These are phyloP conservation scores for Nannochloropsis limnetica DNA, from an alignment of 352 stramenopile genomes.

Conservation along the genomic window DNA sequence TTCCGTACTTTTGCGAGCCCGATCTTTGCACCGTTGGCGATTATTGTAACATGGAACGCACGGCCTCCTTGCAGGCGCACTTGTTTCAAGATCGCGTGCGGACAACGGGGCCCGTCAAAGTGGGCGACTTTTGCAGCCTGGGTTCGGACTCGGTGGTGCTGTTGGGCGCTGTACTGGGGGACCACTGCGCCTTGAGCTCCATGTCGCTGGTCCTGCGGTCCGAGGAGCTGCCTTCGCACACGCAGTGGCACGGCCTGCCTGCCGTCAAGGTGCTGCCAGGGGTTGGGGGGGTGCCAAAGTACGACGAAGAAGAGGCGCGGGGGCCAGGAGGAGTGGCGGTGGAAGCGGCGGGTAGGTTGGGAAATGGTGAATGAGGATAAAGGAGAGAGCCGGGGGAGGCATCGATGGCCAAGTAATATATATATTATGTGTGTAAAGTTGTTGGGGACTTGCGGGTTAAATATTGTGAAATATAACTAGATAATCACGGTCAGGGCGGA, in stretches of 20 bases:
- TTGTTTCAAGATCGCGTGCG: slow-evolving; percentile 30
- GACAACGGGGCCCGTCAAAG: slow-evolving; percentile 1
- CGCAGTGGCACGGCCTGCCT: slow-evolving; percentile 19
- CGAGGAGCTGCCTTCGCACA: slow-evolving; percentile 21
- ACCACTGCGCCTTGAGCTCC: slow-evolving; percentile 32
- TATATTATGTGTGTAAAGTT: neutral
- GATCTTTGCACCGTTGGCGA: slow-evolving; percentile 14
- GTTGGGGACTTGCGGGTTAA: no score
- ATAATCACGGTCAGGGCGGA: no score
- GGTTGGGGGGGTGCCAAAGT: neutral
- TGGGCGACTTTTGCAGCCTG: slow-evolving; percentile 17
- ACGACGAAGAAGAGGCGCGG: neutral
- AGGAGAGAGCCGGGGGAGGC: neutral
- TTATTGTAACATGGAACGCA: slow-evolving; percentile 31
- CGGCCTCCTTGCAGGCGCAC: slow-evolving; percentile 15
- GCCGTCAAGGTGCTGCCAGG: neutral
- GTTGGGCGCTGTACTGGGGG: neutral
- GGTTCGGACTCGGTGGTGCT: neutral
- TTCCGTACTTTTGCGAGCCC: slow-evolving; percentile 18
- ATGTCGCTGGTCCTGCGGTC: slow-evolving; percentile 32
- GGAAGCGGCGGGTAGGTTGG: neutral
- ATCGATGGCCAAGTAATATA: neutral
- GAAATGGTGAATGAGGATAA: neutral
- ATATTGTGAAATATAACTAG: no score
- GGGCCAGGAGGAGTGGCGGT: neutral